A percentile compares a stretch with the other conserved stretches of the same genome.
phyloP scores from a whole-genome alignment of 129 eudicot species.

The Solidago caesia region DNA sequence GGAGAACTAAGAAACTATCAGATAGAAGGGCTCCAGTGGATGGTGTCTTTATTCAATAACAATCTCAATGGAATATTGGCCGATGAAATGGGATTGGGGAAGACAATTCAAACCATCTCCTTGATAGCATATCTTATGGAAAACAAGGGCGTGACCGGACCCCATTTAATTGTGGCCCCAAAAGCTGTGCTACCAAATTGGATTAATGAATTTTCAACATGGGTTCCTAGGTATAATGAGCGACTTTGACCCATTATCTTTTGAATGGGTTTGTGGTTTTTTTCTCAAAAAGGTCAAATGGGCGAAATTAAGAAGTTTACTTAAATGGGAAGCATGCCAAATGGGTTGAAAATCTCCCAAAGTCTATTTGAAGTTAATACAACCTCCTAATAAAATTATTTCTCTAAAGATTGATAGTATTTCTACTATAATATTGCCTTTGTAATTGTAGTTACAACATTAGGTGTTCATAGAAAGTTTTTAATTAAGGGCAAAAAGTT shows the following conservation, averaged over 20 bases:
- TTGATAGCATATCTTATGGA: slow-evolving; percentile 82
- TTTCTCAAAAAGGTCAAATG: not conserved
- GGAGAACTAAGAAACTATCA: slow-evolving; percentile 90
- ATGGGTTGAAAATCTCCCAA: not conserved
- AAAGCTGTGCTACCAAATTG: slow-evolving; percentile 93
- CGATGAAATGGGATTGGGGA: slow-evolving; percentile 98
- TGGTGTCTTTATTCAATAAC: slow-evolving; percentile 86
- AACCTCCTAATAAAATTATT: not conserved
- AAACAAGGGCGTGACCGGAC: slow-evolving; percentile 87
- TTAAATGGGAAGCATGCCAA: not conserved
- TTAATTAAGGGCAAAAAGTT: not conserved
- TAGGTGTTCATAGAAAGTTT: not conserved
- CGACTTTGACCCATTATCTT: not conserved
- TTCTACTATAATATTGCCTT: too few species aligned
- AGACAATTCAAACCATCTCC: slow-evolving; percentile 89
- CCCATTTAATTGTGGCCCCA: slow-evolving; percentile 94
- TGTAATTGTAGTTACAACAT: not conserved
- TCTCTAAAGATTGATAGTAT: not conserved
- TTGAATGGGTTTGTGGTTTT: not conserved
- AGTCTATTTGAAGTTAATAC: not conserved
- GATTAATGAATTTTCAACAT: slow-evolving; percentile 75
- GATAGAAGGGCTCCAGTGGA: slow-evolving; percentile 97
- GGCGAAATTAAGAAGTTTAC: not conserved
- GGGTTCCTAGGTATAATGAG: slow-evolving; percentile 84
- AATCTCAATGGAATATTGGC: slow-evolving; percentile 93